These are phyloP conservation scores for Cytospora chrysosperma DNA, from an alignment of 2,329 filamentous ascomycete genomes.

Conservation along the genomic window DNA sequence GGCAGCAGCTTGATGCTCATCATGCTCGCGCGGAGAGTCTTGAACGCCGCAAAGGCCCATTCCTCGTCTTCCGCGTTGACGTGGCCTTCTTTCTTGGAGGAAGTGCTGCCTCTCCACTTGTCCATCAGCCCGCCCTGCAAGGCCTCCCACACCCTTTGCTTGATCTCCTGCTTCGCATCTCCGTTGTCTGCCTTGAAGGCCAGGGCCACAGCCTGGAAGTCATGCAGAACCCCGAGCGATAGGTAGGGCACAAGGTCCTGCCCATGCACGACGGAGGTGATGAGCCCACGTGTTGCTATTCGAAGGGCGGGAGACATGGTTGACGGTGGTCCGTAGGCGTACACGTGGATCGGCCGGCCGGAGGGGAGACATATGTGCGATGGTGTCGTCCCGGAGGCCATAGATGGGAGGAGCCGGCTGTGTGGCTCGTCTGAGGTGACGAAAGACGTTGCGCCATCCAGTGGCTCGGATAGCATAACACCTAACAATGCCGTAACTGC, in stretches of 20 bases:
- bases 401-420: constrained; percentile 36
- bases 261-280: constrained; percentile 72
- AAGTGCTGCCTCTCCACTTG: constrained; percentile 54
- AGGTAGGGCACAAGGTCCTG: constrained; percentile 73
- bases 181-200: constrained; percentile 72
- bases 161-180: constrained; percentile 65
- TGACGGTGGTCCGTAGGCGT: constrained; percentile 73
- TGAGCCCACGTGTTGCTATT: constrained; percentile 68
- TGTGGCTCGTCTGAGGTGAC: constrained; percentile 57
- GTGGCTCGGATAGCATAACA: constrained; percentile 68
- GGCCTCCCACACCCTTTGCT: constrained; percentile 63
- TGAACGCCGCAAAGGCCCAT: constrained; percentile 68
- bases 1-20: constrained; percentile 68
- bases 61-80: constrained; percentile 55
- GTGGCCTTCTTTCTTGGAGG: constrained; percentile 29
- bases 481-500: constrained; percentile 69
- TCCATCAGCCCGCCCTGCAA: constrained; percentile 61
- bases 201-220: constrained; percentile 69
- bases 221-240: constrained; percentile 71
- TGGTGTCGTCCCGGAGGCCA: constrained; percentile 26
- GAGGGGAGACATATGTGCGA: constrained; percentile 55
- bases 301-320: constrained; percentile 70
- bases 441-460: constrained; percentile 55
- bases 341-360: constrained; percentile 73
- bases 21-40: constrained; percentile 66